These are phyloP conservation scores for Letharia lupina DNA, from an alignment of 495 filamentous ascomycete species.

Conservation along the genomic window DNA sequence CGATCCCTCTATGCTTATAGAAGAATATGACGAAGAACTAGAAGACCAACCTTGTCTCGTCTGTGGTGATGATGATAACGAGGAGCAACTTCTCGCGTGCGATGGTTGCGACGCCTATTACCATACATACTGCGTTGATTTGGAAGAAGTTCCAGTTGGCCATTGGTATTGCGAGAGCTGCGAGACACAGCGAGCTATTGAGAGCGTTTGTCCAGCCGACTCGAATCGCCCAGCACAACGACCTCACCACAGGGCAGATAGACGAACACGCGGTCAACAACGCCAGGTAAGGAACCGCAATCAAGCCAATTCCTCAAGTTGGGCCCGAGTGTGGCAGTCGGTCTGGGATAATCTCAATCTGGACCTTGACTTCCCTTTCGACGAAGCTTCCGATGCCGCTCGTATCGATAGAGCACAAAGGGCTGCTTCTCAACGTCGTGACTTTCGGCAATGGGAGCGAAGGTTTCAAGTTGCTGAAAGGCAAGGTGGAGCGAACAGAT, in stretches of 20 bases:
- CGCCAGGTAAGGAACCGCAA: slow-evolving; percentile 35
- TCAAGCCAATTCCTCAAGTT: slow-evolving; percentile 43
- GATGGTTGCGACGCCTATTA: slow-evolving; percentile 77
- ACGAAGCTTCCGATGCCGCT: slow-evolving; percentile 51
- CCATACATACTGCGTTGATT: slow-evolving; percentile 80
- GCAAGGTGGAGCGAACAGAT: slow-evolving; percentile 59
- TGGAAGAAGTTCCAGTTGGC: slow-evolving; percentile 61
- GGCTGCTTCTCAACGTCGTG: slow-evolving; percentile 51
- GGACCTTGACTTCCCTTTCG: slow-evolving; percentile 84
- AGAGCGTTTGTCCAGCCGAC: slow-evolving; percentile 27
- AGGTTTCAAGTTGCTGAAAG: slow-evolving; percentile 70
- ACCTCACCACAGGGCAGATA: slow-evolving; percentile 36
- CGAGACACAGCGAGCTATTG: slow-evolving; percentile 43
- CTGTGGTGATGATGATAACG: slow-evolving; percentile 65
- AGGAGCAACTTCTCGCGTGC: slow-evolving; percentile 75
- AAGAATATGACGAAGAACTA: slow-evolving; percentile 59
- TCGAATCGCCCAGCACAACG: slow-evolving; percentile 23
- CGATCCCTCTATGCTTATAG: slow-evolving; percentile 69
- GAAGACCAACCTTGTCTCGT: slow-evolving; percentile 66
- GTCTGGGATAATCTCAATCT: slow-evolving; percentile 60
- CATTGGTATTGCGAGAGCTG: slow-evolving; percentile 84
- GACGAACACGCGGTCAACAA: slow-evolving; percentile 45
- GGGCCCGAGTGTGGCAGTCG: slow-evolving; percentile 62
- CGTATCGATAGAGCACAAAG: slow-evolving; percentile 44
- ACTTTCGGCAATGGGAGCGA: slow-evolving; percentile 68